Evolutionary conservation across 495 filamentous ascomycete genomes (phyloP).

Genomic region (Trichoderma reesei): DNA sequence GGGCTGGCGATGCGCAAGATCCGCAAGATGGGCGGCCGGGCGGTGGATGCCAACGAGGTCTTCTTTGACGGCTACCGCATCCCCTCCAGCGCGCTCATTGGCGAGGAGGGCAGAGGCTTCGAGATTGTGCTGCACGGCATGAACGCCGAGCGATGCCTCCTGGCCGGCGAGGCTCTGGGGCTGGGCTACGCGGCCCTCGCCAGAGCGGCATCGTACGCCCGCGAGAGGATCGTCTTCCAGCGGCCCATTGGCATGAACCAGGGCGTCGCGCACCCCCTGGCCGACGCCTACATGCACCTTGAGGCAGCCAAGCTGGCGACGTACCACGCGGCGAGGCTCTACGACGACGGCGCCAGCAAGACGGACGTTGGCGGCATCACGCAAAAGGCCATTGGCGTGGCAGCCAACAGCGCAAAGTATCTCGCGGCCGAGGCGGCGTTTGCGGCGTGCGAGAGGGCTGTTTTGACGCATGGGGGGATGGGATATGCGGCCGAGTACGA

Average conservation of each 20-base stretch:
- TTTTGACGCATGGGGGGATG: conserved; percentile 63
- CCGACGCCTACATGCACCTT: conserved; percentile 65
- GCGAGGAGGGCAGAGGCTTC: conserved; percentile 62
- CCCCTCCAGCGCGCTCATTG: conserved; percentile 51
- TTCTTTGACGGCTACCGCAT: conserved; percentile 70
- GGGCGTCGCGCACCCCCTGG: conserved; percentile 64
- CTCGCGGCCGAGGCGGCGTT: conserved; percentile 72
- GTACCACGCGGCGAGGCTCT: conserved; percentile 67
- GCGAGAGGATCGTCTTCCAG: conserved; percentile 59
- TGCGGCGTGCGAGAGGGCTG: conserved; percentile 59
- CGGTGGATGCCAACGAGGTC: conserved; percentile 74
- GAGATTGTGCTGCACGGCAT: conserved; percentile 71
- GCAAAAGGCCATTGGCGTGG: conserved; percentile 57
- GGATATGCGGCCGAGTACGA: conserved; percentile 72
- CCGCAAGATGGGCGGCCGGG: conserved; percentile 71
- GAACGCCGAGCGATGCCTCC: conserved; percentile 71
- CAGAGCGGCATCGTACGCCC: conserved; percentile 55
- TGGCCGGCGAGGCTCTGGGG: conserved; percentile 69
- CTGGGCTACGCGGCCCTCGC: conserved; percentile 64
- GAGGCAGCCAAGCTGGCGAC: conserved; percentile 71
- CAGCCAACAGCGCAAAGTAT: conserved; percentile 69
- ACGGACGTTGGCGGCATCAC: conserved; percentile 45
- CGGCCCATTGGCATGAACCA: conserved; percentile 67
- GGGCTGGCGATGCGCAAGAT: conserved; percentile 59
- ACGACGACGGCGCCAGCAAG: conserved; percentile 54